phyloP scores from a whole-genome alignment of 2,329 filamentous ascomycete species.

The Aspergillus glaucus region DNA sequence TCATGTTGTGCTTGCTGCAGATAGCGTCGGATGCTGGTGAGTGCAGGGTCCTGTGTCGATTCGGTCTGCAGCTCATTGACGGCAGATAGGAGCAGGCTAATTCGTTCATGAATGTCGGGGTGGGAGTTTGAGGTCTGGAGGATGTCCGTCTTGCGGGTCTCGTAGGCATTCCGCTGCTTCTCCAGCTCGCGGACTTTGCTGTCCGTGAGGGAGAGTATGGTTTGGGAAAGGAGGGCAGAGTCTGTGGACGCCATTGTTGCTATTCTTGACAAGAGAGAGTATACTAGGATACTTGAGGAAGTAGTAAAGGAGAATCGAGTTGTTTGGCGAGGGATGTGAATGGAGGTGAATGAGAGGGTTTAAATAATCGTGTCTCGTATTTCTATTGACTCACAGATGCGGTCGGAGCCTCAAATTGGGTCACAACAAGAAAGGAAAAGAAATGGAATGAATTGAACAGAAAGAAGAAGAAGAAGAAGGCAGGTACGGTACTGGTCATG shows the following conservation, averaged over 20 bases:
- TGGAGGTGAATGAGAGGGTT: no score
- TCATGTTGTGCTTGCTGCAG: constrained; percentile 34
- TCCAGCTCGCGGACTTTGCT: constrained; percentile 24
- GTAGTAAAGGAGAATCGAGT: no score
- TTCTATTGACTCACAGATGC: no score
- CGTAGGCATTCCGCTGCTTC: constrained; percentile 5
- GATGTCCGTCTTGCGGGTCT: neutral
- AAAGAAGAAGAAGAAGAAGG: no score
- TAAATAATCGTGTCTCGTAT: no score
- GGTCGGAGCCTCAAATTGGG: no score
- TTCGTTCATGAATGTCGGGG: neutral
- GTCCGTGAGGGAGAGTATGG: constrained; percentile 14
- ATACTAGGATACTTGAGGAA: no score
- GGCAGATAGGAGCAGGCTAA: neutral
- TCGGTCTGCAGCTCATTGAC: constrained; percentile 2
- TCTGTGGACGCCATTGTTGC: neutral
- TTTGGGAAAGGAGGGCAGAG: constrained; percentile 10
- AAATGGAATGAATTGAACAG: no score
- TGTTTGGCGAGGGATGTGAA: no score
- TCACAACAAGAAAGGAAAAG: no score
- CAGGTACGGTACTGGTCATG: no score
- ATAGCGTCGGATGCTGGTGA: constrained; percentile 30
- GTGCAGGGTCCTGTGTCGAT: constrained; percentile 2
- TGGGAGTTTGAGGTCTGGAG: neutral
- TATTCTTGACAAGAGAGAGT: no score